Percentiles rank a stretch among this genome's conserved stretches.
Evolutionary conservation across 2,329 filamentous ascomycete species (phyloP).

Genomic region (Ceratocystiopsis sp.): DNA sequence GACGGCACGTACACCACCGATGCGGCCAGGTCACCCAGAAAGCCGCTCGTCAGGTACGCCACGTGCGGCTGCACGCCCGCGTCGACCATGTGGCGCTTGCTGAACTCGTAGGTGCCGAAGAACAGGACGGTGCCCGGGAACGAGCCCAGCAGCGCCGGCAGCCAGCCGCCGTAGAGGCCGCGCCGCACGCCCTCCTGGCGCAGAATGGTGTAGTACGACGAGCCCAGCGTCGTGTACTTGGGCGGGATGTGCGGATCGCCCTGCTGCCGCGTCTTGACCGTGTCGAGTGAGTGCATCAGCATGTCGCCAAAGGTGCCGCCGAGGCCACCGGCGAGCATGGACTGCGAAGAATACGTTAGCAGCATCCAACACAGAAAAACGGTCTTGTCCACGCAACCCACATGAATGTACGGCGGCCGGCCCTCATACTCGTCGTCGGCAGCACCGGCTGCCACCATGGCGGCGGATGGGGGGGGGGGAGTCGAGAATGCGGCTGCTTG

Average conservation of each 20-base stretch:
- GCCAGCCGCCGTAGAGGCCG: conserved; percentile 85
- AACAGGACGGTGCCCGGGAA: conserved; percentile 90
- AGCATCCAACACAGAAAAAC: conserved; percentile 1
- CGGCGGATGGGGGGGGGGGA: neutral
- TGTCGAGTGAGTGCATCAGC: conserved; percentile 97
- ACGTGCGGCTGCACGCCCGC: conserved; percentile 64
- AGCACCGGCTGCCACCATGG: conserved; percentile 12
- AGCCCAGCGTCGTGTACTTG: conserved; percentile 79
- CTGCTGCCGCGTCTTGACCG: conserved; percentile 95
- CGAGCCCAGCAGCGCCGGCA: conserved; percentile 78
- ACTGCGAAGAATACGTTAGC: conserved; percentile 29
- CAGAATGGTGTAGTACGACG: conserved; percentile 84
- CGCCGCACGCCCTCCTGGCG: conserved; percentile 75
- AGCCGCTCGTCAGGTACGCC: conserved; percentile 76
- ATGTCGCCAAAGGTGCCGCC: conserved; percentile 91
- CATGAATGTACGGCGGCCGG: conserved; percentile 47
- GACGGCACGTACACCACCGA: conserved; percentile 92
- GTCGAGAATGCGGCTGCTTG: neutral
- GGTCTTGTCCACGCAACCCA: conserved; percentile 17
- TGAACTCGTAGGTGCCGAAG: conserved; percentile 92
- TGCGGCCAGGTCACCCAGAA: conserved; percentile 79
- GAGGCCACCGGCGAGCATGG: conserved; percentile 87
- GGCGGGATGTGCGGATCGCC: conserved; percentile 86
- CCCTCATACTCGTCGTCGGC: conserved; percentile 32
- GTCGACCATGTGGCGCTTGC: conserved; percentile 79